These are phyloP conservation scores for Solanum stenotomum DNA, from an alignment of 257 asterid genomes.

Conservation along the genomic window DNA sequence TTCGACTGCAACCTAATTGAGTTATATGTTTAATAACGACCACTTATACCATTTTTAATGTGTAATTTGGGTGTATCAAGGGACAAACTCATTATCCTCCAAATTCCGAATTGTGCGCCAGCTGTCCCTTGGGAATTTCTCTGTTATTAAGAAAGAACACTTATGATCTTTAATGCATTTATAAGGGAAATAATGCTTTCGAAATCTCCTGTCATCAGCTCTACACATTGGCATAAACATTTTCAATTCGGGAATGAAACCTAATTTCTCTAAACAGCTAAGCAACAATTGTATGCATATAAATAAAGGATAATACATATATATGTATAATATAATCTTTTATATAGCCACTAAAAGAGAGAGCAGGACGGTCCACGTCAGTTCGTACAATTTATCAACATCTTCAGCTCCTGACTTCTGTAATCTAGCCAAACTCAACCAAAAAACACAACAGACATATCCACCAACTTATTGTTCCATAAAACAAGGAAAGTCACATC, in stretches of 20 bases:
- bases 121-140: not conserved
- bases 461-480: no score
- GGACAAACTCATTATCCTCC: not conserved
- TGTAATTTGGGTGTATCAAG: not conserved
- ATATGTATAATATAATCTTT: not conserved
- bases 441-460: no score
- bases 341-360: not conserved
- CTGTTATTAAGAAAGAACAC: not conserved
- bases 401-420: no score
- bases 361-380: not conserved
- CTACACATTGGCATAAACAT: not conserved
- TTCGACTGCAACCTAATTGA: not conserved
- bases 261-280: not conserved
- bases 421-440: no score
- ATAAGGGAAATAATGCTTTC: not conserved
- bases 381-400: no score
- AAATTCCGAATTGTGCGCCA: not conserved
- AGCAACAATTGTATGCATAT: not conserved
- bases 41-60: not conserved
- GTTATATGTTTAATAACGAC: not conserved
- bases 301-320: not conserved
- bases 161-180: not conserved
- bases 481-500: no score
- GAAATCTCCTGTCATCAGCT: not conserved
- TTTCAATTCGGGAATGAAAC: not conserved